These are phyloP conservation scores for Yarrowia yakushimensis DNA, from an alignment of 805 yeast species.

Conservation along the genomic window DNA sequence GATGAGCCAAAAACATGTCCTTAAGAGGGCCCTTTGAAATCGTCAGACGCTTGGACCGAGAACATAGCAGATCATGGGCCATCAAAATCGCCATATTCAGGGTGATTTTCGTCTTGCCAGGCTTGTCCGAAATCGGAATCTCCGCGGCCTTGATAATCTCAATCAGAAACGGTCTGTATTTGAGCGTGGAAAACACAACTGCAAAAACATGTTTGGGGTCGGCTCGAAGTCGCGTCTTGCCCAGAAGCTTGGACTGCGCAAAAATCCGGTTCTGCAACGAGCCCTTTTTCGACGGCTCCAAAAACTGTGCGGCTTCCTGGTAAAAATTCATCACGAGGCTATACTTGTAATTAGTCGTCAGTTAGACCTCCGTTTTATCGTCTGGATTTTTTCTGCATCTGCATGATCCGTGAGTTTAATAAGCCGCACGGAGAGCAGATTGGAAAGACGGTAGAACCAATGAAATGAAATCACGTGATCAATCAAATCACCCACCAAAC, in stretches of 20 bases:
- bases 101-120: slow-evolving; percentile 47
- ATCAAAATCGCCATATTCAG: slow-evolving; percentile 57
- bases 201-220: slow-evolving; percentile 88
- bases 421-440: slow-evolving; percentile 1
- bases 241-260: slow-evolving; percentile 39
- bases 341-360: background rate
- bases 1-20: slow-evolving; percentile 71
- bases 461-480: too few relatives aligned
- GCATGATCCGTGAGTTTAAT: slow-evolving; percentile 12
- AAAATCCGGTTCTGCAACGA: slow-evolving; percentile 54
- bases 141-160: slow-evolving; percentile 64
- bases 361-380: background rate
- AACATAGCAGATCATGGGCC: slow-evolving; percentile 76
- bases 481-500: too few relatives aligned
- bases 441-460: too few relatives aligned
- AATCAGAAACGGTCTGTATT: slow-evolving; percentile 60
- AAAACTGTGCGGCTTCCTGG: slow-evolving; percentile 44
- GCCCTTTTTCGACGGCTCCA: slow-evolving; percentile 46
- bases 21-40: slow-evolving; percentile 86
- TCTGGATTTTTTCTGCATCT: background rate
- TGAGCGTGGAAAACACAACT: slow-evolving; percentile 70
- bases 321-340: slow-evolving; percentile 36
- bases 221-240: slow-evolving; percentile 46
- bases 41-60: slow-evolving; percentile 76
- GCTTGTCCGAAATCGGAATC: slow-evolving; percentile 51